phyloP scores from a whole-genome alignment of 805 yeast species.

The Metschnikowia cubensis region DNA sequence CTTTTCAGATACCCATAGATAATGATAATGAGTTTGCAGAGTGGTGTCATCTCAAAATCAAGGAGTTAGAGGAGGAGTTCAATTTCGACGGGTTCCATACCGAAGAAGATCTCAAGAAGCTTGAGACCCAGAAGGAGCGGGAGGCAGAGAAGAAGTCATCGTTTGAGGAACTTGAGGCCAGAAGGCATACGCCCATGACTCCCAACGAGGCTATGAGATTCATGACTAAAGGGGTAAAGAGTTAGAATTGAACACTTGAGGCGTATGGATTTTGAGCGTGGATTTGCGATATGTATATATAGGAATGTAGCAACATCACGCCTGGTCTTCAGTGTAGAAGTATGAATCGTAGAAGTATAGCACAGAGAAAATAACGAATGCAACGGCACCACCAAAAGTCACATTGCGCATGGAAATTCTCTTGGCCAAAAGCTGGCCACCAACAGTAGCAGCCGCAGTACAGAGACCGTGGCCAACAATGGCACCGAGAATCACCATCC shows the following conservation, averaged over 20 bases:
- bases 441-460: constrained; percentile 85
- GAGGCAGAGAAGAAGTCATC: constrained; percentile 19
- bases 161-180: constrained; percentile 23
- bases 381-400: constrained; percentile 84
- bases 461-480: constrained; percentile 85
- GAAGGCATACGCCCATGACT: constrained; percentile 22
- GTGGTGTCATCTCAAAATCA: constrained; percentile 60
- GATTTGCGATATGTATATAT: background rate
- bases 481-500: constrained; percentile 86
- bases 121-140: constrained; percentile 32
- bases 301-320: background rate
- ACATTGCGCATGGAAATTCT: constrained; percentile 88
- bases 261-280: background rate
- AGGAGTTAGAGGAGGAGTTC: constrained; percentile 50
- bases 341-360: constrained; percentile 67
- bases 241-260: background rate
- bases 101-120: constrained; percentile 39
- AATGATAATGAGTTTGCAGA: constrained; percentile 63
- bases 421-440: constrained; percentile 87
- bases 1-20: constrained; percentile 24
- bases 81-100: constrained; percentile 62
- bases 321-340: constrained; percentile 2
- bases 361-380: constrained; percentile 79
- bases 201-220: constrained; percentile 37
- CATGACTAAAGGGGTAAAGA: constrained; percentile 33